Base-by-base conservation (phyloP, 495 filamentous ascomycete species). In the Pyrenula massariospora region DNA sequence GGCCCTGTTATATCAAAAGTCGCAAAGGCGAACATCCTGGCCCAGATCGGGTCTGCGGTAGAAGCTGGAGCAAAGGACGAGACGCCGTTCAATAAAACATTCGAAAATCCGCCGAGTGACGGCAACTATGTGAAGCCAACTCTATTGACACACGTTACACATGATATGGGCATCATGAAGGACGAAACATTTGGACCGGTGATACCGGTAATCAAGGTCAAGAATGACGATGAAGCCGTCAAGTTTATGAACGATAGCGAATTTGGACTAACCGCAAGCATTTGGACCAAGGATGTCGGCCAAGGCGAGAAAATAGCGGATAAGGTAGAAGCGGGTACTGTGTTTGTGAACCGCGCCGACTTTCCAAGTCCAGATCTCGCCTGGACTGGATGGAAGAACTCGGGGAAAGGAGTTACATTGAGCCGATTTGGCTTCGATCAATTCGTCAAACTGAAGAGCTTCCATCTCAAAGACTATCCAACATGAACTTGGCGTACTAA, bases 341-440 rank as follows among this genome's bases (percentile, higher is more conserved):
- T 96, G 15, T 98, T 95, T 69, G 87, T 98, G 62, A 98, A 98
- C 64, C 84, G 93, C 58, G 88, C 86, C 62, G 93, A 98, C 67
- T 98, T 84, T 66, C 93, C 93, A 2, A 87, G 83, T 69, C 91
- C 92, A 54, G 93, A 98, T 69, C 86, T 98, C 52, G 93, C 93
- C 12, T 98, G 93, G 93, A 91, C 89, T 1, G 93, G 93, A 3
- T 96, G 91, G 92, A 98, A 98, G 75, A 86, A 91, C 62, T 95
- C 89, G 22, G 93, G 93, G 49, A 86, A 89, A 65, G 93, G 93
- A 24, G 84, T 85, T 54, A 96, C 91, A 0, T 69, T 98, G 66
- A 93, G 91, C 67, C 87, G 74, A 61, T 92, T 88, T 56, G 94
- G 89, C 3, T 98, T 91, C 63, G 93, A 96, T 58, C 90, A 93